These are phyloP conservation scores for Phallus indusiatus DNA, from an alignment of 768 basidiomycete genomes.

Conservation along the genomic window DNA sequence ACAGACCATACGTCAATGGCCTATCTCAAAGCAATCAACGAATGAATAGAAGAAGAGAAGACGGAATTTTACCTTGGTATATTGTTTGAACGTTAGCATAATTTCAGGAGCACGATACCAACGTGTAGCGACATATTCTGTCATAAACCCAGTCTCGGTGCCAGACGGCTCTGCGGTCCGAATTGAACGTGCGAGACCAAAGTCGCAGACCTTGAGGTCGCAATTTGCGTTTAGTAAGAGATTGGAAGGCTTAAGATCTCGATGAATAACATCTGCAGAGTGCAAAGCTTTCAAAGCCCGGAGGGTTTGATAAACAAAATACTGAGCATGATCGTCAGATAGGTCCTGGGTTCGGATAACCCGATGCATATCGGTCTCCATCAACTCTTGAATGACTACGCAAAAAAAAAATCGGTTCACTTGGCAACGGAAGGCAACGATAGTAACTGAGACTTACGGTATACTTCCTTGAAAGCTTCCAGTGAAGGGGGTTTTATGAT, in stretches of 20 bases:
- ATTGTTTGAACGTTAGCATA: constrained; percentile 99
- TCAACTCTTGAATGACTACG: constrained; percentile 80
- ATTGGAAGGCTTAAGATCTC: constrained; percentile 96
- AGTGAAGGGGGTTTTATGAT: constrained; percentile 74
- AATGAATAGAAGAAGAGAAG: constrained; percentile 25
- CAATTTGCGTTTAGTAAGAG: constrained; percentile 96
- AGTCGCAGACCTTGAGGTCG: constrained; percentile 92
- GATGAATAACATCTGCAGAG: constrained; percentile 91
- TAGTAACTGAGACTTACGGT: constrained; percentile 35
- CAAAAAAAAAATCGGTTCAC: background rate
- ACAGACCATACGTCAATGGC: constrained; percentile 89
- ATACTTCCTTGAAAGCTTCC: constrained; percentile 83
- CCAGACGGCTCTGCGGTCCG: constrained; percentile 79
- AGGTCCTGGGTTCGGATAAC: constrained; percentile 93
- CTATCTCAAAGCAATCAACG: constrained; percentile 22
- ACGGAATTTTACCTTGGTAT: constrained; percentile 62
- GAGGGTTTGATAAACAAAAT: constrained; percentile 90
- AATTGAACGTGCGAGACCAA: constrained; percentile 87
- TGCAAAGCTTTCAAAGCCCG: constrained; percentile 94
- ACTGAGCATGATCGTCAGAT: constrained; percentile 91
- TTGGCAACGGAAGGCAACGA: background rate
- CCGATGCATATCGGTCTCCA: constrained; percentile 96
- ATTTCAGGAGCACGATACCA: constrained; percentile 99
- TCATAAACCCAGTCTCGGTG: constrained; percentile 82
- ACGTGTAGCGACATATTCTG: constrained; percentile 94